Evolutionary conservation across 345 rosid genomes (phyloP), one percentile per base, ranked within the genome.

Genomic region (Salix viminalis): DNA sequence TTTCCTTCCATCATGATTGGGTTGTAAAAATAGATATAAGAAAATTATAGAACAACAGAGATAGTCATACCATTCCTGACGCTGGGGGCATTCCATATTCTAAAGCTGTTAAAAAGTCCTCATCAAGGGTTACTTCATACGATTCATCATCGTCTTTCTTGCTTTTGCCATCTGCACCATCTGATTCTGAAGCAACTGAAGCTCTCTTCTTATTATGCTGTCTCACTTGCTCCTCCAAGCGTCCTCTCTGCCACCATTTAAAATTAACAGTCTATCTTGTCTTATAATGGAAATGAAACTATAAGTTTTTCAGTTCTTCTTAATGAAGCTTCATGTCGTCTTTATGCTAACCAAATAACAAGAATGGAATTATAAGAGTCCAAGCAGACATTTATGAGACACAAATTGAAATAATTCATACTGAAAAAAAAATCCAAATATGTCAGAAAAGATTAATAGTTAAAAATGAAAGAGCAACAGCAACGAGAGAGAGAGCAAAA

Each of bases 31-130:
- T 14, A 48, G 1, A 56, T 19, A 28, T 3, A 1, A 28, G 7
- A 62, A 6, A 65, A 32, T n/a, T 23, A 9, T 44, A 42, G 4
- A n/a, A 68, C 28, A 42, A 28, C 44, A 48, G 61, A n/a, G 62
- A 60, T 32, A 26, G 61, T 14, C 68, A 65, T 88, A 96, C 99
- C 99, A 93, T 91, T 82, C 99, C 99, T 9, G 97, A 93, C 75
- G 98, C 99, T 0, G 98, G 99, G 71, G 98, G 97, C 98, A 96
- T 93, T 84, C 99, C 98, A 32, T 93, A 96, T 83, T 96, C 98
- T 80, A 96, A 78, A 76, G 98, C 96, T 30, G 94, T 91, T 76
- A 96, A 83, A 79, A 96, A 96, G 90, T 93, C 99, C n/a, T 93
- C 97, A 46, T 96, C 98, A 16, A 96, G 89, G 67, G 93, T 91